Conservation (phyloP, 257 asterid species). For the Euphrasia confusa region DNA sequence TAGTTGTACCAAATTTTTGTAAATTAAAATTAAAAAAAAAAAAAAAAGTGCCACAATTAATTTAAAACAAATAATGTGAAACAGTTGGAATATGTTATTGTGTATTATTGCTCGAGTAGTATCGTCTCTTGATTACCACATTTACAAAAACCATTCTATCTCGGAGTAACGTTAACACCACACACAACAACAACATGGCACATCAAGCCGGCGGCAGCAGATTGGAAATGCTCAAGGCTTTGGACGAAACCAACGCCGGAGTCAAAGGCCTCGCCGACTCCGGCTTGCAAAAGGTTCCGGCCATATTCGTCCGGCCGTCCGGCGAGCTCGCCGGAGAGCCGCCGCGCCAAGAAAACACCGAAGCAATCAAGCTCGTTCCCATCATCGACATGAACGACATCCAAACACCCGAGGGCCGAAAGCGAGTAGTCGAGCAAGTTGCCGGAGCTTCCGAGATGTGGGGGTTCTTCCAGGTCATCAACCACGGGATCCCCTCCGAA, state of each 20-base stretch:
- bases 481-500: slow-evolving; percentile 34
- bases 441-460: slow-evolving; percentile 33
- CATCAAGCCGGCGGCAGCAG: too few species aligned
- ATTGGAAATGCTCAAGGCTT: too few species aligned
- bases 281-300: slow-evolving; percentile 32
- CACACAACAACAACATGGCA: too few species aligned
- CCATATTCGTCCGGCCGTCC: slow-evolving; percentile 30
- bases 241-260: slow-evolving; percentile 39
- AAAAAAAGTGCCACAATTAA: too few species aligned
- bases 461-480: slow-evolving; percentile 56
- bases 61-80: too few species aligned
- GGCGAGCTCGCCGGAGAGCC: slow-evolving; percentile 22
- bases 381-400: slow-evolving; percentile 30
- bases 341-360: background rate
- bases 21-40: too few species aligned
- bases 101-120: too few species aligned
- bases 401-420: slow-evolving; percentile 4
- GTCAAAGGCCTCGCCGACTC: slow-evolving; percentile 41
- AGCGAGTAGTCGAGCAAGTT: slow-evolving; percentile 28
- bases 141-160: too few species aligned
- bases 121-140: too few species aligned
- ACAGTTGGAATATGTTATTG: too few species aligned
- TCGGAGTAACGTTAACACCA: too few species aligned
- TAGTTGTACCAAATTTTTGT: too few species aligned
- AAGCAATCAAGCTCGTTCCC: background rate